phyloP scores from a whole-genome alignment of 2,329 filamentous ascomycete genomes.

The Sarocladiaceae sp. region DNA sequence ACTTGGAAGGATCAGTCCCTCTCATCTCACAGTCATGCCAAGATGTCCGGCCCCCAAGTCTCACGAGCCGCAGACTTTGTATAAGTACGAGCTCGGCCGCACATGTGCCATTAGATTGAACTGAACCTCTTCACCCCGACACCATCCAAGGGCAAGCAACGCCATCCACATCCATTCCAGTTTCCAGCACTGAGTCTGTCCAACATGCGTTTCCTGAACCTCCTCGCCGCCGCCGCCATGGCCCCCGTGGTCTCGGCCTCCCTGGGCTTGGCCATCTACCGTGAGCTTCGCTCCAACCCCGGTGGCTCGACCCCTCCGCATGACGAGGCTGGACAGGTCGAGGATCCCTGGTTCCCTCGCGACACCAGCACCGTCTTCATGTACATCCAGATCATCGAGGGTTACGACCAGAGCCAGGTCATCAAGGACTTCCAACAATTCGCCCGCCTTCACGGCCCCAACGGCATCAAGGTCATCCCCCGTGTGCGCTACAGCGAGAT shows the following conservation, averaged over 20 bases:
- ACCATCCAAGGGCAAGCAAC: too few species aligned
- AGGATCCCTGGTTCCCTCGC: conserved; percentile 10
- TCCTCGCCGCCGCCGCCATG: neutral
- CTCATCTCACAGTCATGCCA: too few species aligned
- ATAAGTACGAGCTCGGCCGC: too few species aligned
- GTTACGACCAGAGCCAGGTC: conserved; percentile 10
- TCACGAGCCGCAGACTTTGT: too few species aligned
- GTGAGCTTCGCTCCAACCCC: conserved; percentile 9
- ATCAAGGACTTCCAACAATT: conserved; percentile 14
- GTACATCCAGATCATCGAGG: conserved; percentile 14
- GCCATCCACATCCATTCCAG: too few species aligned
- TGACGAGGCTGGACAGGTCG: conserved; percentile 12
- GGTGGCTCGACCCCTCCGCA: conserved; percentile 2
- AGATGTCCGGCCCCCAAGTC: too few species aligned
- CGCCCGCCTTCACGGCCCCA: conserved; percentile 12
- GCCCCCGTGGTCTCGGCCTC: neutral
- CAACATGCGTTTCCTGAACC: neutral
- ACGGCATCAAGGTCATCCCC: conserved; percentile 11
- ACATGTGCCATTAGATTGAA: too few species aligned
- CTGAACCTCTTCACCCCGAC: too few species aligned
- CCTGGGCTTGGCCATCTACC: conserved; percentile 14
- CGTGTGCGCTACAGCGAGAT: conserved; percentile 13
- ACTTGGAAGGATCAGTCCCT: too few species aligned
- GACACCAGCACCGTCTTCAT: conserved; percentile 14
- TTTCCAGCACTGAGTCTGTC: too few species aligned